Base-by-base conservation (phyloP, 2,329 filamentous ascomycete genomes). In the Aciculosporium take region DNA sequence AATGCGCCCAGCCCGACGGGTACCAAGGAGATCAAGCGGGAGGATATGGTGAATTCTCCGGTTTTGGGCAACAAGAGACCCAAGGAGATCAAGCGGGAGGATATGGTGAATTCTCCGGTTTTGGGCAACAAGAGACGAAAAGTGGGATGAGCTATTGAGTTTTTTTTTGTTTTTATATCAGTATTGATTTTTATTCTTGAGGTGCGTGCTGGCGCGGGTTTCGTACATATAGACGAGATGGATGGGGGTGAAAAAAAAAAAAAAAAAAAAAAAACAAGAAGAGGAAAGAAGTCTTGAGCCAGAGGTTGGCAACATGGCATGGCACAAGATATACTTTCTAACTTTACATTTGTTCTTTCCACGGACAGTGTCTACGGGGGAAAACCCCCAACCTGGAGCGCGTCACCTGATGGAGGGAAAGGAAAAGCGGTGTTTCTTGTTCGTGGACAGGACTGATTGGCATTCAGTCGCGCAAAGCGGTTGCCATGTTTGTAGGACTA, bases 11-110 rank as follows among this genome's bases (percentile, higher is more conserved):
- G 68, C 45, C 60, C 67, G 9, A 62, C 63, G 1, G 63, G 59
- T 2, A 73, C 69, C 1, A 71, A 74, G 48, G 71, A 74, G 52
- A 69, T 73, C 17, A 50, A 53, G 13, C 59, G 67, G 9, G 58
- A 66, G 7, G 69, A 71, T 18, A 39, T 68, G 15, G 53, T 48
- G 2, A 18, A 51, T 27, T 46, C 48, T 20, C 50, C 54, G 0
- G 47, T 49, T 36, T 52, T 53, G 23, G 56, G 55, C 24, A 49
- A 47, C 10, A n/a, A n/a, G n/a, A n/a, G n/a, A n/a, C n/a, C 69
- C 1, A 71, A 74, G 48, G 71, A 74, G 52, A 69, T 73, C 17
- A 50, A 53, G 13, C 59, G 67, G 9, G 58, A 66, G 7, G 69
- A 71, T 18, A 39, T 68, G 15, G 53, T 48, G 2, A 18, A 51